Conservation (phyloP, 768 basidiomycete genomes). For the Clavulina sp. region DNA sequence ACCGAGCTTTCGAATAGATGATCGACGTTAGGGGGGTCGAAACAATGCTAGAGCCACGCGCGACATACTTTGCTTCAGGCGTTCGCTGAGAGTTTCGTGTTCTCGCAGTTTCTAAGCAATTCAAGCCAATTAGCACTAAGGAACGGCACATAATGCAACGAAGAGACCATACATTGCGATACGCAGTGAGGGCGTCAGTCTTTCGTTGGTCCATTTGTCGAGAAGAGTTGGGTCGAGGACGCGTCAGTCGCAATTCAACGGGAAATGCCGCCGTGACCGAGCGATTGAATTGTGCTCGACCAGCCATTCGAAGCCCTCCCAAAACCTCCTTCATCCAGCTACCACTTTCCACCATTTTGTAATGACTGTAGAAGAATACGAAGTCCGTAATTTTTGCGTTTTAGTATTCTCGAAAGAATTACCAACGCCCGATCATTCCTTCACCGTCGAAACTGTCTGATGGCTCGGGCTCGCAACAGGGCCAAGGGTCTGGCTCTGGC, state of each 20-base stretch:
- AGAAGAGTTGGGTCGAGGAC: conserved; percentile 11
- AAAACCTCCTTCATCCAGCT: no score
- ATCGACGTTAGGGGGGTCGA: background rate
- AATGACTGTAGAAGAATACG: background rate
- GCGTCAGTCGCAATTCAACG: no score
- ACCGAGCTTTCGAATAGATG: conserved; percentile 41
- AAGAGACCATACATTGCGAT: conserved; percentile 41
- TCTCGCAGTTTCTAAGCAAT: conserved; percentile 79
- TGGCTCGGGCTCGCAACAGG: background rate
- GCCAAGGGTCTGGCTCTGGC: background rate
- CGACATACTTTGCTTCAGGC: conserved; percentile 71
- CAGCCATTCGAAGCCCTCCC: background rate
- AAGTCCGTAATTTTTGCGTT: no score
- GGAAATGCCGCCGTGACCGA: no score
- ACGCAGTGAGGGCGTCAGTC: conserved; percentile 54
- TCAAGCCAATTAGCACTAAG: conserved; percentile 6
- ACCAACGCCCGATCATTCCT: no score
- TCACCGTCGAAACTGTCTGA: background rate
- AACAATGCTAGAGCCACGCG: background rate
- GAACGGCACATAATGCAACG: background rate
- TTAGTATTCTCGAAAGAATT: no score
- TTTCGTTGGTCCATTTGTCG: conserved; percentile 46
- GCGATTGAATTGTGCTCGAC: background rate
- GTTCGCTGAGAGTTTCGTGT: conserved; percentile 75
- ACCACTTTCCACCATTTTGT: background rate